Base-by-base conservation (phyloP, 1,284 basidiomycete genomes). In the Acaromyces ingoldii region DNA sequence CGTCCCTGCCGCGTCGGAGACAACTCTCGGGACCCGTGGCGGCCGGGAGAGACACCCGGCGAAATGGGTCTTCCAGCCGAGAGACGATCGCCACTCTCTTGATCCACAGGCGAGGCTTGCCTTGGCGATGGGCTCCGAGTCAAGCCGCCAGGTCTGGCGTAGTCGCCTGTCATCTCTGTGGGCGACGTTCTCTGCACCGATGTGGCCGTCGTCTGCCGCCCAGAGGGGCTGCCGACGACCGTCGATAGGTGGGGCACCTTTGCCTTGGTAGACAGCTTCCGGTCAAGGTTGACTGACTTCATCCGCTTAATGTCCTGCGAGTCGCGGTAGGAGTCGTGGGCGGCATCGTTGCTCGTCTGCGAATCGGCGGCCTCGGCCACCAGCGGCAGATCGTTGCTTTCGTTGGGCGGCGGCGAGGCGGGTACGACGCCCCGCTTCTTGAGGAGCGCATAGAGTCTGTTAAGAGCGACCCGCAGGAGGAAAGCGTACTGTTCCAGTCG, bases 401-500 rank as follows among this genome's bases (percentile, higher is more conserved):
- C 43, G 34, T 22, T 30, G 11, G 19, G 46, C 24, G 63, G 51
- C 57, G 86, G 84, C 13, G 85, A 84, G 41, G 86, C 78, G 33
- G 89, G 85, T 24, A 96, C 87, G 19, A 91, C 87, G 26, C 92
- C 91, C 62, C 91, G 85, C 78, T 90, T 88, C 79, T 90, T 88
- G 71, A 97, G 80, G 53, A 97, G 81, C 38, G 90, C 82, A 77
- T 91, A 96, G 50, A 99, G 80, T 67, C 93, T 83, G 62, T 92
- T 83, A 51, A 99, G 81, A 4, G 93, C 95, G 17, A 98, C 95
- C 67, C 97, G 92, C 49, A 99, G 80, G 57, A 99, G 78, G 80
- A 95, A 99, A 0, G 95, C 89, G 76, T 96, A 99, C 76, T 99
- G 93, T 79, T 99, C 93, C 63, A 99, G 79, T 57, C 93, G 82